Evolutionary conservation across 352 stramenopile genomes (phyloP).

Genomic region (Aphanomyces stellatus): DNA sequence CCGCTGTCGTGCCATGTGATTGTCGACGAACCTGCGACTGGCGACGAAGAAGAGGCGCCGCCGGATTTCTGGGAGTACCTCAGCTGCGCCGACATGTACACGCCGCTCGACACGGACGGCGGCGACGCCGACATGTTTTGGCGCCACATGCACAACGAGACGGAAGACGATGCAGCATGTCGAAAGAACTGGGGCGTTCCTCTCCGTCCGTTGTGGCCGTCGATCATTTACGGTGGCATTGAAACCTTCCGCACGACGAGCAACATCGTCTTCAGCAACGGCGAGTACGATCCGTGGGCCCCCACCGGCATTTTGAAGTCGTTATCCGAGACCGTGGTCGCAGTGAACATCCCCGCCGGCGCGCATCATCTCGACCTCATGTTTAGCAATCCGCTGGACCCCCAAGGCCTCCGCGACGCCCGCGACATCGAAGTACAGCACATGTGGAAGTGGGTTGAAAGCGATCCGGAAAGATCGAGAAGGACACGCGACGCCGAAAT

Average conservation of each 20-base stretch:
- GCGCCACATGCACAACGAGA: slow-evolving; percentile 43
- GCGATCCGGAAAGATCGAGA: too few relatives aligned
- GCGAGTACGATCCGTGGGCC: slow-evolving; percentile 89
- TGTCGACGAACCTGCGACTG: too few relatives aligned
- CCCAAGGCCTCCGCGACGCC: slow-evolving; percentile 48
- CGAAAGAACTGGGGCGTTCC: slow-evolving; percentile 41
- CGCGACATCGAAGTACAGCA: slow-evolving; percentile 57
- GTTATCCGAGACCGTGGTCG: slow-evolving; percentile 56
- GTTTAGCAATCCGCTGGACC: slow-evolving; percentile 82
- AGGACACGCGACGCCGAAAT: too few relatives aligned
- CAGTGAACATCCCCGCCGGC: slow-evolving; percentile 51
- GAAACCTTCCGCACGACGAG: slow-evolving; percentile 50
- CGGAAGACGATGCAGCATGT: slow-evolving; percentile 37
- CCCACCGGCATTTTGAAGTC: slow-evolving; percentile 71
- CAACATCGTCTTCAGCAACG: slow-evolving; percentile 94
- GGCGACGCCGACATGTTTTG: slow-evolving; percentile 86
- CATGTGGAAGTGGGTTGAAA: slow-evolving; percentile 79
- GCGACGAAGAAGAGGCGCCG: too few relatives aligned
- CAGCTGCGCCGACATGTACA: slow-evolving; percentile 65
- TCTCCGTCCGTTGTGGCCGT: slow-evolving; percentile 45
- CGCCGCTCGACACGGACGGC: slow-evolving; percentile 41
- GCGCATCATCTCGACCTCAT: slow-evolving; percentile 88
- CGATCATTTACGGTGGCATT: slow-evolving; percentile 53
- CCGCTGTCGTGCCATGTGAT: slow-evolving; percentile 26
- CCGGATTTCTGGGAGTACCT: slow-evolving; percentile 70